Base-by-base conservation (phyloP, 2,329 filamentous ascomycete genomes). In the Colletotrichum melonis region DNA sequence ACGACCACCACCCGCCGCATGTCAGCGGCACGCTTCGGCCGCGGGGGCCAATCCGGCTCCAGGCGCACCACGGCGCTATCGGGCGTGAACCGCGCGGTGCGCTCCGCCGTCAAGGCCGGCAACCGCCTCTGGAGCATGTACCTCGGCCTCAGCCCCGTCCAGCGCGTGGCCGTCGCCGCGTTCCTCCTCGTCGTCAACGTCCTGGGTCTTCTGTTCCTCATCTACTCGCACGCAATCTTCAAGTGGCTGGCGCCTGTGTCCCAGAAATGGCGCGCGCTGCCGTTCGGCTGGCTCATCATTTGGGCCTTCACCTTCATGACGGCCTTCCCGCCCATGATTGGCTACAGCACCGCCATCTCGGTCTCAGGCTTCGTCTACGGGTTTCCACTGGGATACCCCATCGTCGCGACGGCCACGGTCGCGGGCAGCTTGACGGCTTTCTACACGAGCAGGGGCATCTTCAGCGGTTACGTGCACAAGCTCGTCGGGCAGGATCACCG, bases 301-400 rank as follows among this genome's bases (percentile, higher is more conserved):
- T 97, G 95, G 90, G 81, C 89, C 38, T 85, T 94, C 77, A 92
- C 93, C 46, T 95, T 95, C 81, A 80, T 89, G 54, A 93, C 95
- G 19, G 94, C 92, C 2, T 97, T 98, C 81, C 95, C 95, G 24
- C 95, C 95, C 2, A 83, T 97, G 78, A 92, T 98, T 75, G 95
- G 95, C 16, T 98, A 97, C 86, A 94, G 92, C 74, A 94, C 93
- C 1, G 92, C 92, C 77, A 84, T 86, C 72, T 90, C 87, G 30
- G 80, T 90, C 30, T 84, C 87, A 7, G 86, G 86, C 35, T 87
- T 91, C 77, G 86, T 91, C 16, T 91, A 86, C 78, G 89, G 87
- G 2, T 89, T 90, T 76, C 86, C 86, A 1, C 77, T 78, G 75
- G 95, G 94, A 28, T 98, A 95, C 95, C 91, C 94, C 76, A 92